These are phyloP conservation scores for Rhizopogon vesiculosus DNA, from an alignment of 768 basidiomycete genomes.

Conservation along the genomic window DNA sequence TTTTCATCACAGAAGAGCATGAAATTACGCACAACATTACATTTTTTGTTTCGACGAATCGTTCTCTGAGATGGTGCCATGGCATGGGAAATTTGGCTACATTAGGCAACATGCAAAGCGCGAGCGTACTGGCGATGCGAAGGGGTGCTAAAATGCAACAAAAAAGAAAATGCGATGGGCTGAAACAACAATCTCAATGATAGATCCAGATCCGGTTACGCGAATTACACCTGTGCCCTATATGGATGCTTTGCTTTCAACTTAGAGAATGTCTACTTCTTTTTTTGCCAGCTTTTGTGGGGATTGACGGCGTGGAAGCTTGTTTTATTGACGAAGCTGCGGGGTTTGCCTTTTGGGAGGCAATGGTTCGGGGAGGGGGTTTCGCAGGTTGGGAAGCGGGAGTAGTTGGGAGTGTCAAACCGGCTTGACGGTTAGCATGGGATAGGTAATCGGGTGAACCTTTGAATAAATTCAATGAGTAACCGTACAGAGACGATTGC, in stretches of 20 bases:
- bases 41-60: not conserved
- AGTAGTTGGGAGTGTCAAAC: constrained; percentile 14
- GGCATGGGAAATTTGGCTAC: constrained; percentile 19
- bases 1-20: not conserved
- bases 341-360: constrained; percentile 17
- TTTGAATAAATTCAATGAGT: constrained; percentile 6
- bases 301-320: constrained; percentile 6
- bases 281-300: constrained; percentile 25
- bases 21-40: not conserved
- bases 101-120: constrained; percentile 16
- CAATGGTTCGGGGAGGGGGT: constrained; percentile 8
- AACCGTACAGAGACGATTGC: not conserved
- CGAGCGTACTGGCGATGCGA: constrained; percentile 19
- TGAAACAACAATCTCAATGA: constrained; percentile 14
- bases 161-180: constrained; percentile 19
- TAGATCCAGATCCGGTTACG: constrained; percentile 6
- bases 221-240: constrained; percentile 6
- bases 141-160: constrained; percentile 20
- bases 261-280: constrained; percentile 26
- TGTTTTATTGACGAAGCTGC: constrained; percentile 8
- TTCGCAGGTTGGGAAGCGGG: constrained; percentile 7
- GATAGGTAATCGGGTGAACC: constrained; percentile 21
- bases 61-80: constrained; percentile 2
- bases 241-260: constrained; percentile 14
- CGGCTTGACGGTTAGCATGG: constrained; percentile 6